Evolutionary conservation across 345 rosid genomes (phyloP).

Genomic region (Citrus unshiu): DNA sequence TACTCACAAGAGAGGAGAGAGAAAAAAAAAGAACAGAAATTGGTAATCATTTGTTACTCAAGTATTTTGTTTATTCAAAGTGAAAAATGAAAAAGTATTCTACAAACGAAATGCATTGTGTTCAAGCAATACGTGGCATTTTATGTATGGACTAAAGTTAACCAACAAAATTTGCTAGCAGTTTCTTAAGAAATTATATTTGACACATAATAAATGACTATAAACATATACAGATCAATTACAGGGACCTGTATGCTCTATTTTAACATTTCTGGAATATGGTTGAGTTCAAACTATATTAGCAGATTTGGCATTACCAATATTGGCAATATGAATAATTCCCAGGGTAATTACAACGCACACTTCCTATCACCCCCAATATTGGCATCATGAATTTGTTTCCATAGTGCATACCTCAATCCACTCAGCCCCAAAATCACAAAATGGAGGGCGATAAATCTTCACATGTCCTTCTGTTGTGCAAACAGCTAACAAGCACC

Average conservation of each 20-base stretch:
- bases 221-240: neutral
- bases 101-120: neutral
- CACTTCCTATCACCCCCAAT: neutral
- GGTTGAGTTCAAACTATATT: neutral
- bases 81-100: neutral
- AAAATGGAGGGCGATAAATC: constrained; percentile 75
- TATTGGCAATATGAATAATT: neutral
- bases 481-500: constrained; percentile 91
- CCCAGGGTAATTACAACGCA: neutral
- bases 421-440: constrained; percentile 92
- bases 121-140: neutral
- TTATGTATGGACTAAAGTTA: neutral
- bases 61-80: neutral
- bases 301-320: neutral
- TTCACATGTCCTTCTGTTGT: constrained; percentile 78
- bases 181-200: neutral
- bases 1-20: neutral
- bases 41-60: neutral
- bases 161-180: neutral
- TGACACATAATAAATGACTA: neutral
- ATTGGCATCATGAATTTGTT: neutral
- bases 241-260: neutral
- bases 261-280: neutral
- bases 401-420: constrained; percentile 58
- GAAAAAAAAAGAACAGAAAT: neutral